phyloP scores from a whole-genome alignment of 352 stramenopile genomes.

The Phytopythium sindhum region DNA sequence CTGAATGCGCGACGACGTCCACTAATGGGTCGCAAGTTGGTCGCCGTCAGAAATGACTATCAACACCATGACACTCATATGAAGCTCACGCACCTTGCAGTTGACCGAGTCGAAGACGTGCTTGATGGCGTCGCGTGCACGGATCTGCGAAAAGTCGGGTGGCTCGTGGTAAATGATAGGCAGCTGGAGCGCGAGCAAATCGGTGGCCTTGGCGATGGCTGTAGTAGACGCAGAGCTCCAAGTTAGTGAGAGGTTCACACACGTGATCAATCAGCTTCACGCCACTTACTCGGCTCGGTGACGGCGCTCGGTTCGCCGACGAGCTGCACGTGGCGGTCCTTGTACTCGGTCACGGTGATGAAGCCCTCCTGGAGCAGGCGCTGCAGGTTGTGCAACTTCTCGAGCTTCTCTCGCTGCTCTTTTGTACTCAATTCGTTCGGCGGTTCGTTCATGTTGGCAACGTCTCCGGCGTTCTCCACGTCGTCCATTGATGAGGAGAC shows the following conservation, averaged over 20 bases:
- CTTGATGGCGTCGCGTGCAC: conserved; percentile 71
- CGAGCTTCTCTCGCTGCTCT: conserved; percentile 1
- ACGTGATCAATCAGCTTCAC: neutral
- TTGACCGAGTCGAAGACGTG: conserved; percentile 75
- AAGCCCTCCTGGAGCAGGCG: conserved; percentile 77
- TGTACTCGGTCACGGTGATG: conserved; percentile 80
- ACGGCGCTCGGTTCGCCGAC: conserved; percentile 52
- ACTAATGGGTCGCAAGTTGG: conserved; percentile 18
- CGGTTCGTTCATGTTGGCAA: conserved; percentile 18
- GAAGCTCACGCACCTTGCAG: conserved; percentile 31
- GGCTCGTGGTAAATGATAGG: conserved; percentile 62
- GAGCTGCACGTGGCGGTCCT: conserved; percentile 57
- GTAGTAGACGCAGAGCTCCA: neutral
- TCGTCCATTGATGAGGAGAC: neutral
- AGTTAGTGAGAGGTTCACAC: neutral
- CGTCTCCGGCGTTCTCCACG: conserved; percentile 6
- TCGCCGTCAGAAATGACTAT: neutral
- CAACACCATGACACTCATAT: neutral
- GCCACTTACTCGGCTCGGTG: conserved; percentile 48
- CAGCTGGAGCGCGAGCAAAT: conserved; percentile 46
- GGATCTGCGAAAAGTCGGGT: conserved; percentile 55
- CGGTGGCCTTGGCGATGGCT: conserved; percentile 60
- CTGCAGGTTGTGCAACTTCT: conserved; percentile 66
- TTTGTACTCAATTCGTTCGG: conserved; percentile 13
- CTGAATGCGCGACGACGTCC: conserved; percentile 65